phyloP scores from a whole-genome alignment of 306 rosid genomes.

The Cucurbita argyrosperma region DNA sequence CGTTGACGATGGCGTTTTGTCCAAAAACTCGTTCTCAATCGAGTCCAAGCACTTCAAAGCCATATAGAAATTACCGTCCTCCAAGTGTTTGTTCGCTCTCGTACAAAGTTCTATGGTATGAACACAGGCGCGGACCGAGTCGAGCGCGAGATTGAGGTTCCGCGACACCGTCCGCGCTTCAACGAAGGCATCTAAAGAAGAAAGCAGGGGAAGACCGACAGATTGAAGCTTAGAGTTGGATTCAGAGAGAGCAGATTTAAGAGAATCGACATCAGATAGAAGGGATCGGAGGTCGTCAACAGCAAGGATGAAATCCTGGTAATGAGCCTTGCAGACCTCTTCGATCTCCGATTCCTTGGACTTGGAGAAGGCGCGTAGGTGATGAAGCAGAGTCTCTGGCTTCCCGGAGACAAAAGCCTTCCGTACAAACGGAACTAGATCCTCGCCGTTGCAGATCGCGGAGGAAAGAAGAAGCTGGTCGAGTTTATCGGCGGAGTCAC shows the following conservation, averaged over 20 bases:
- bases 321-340: constrained; percentile 95
- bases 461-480: constrained; percentile 82
- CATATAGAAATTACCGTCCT: constrained; percentile 66
- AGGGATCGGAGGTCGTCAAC: constrained; percentile 98
- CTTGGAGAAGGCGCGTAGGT: constrained; percentile 84
- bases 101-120: constrained; percentile 60
- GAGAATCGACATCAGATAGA: constrained; percentile 82
- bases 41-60: constrained; percentile 70
- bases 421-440: constrained; percentile 79
- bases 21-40: constrained; percentile 51
- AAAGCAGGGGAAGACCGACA: constrained; percentile 64
- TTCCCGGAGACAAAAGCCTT: constrained; percentile 70
- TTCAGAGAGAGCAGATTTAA: constrained; percentile 77
- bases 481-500: constrained; percentile 68
- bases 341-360: constrained; percentile 94
- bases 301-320: constrained; percentile 95
- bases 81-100: constrained; percentile 64
- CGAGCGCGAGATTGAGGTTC: constrained; percentile 68
- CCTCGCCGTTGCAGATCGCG: constrained; percentile 90
- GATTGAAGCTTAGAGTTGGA: constrained; percentile 84
- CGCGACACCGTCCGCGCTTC: constrained; percentile 66
- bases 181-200: constrained; percentile 71
- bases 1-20: constrained; percentile 59
- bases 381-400: constrained; percentile 80
- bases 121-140: constrained; percentile 35